Evolutionary conservation across 1,284 basidiomycete species (phyloP).

Genomic region (Volvariella volvacea): DNA sequence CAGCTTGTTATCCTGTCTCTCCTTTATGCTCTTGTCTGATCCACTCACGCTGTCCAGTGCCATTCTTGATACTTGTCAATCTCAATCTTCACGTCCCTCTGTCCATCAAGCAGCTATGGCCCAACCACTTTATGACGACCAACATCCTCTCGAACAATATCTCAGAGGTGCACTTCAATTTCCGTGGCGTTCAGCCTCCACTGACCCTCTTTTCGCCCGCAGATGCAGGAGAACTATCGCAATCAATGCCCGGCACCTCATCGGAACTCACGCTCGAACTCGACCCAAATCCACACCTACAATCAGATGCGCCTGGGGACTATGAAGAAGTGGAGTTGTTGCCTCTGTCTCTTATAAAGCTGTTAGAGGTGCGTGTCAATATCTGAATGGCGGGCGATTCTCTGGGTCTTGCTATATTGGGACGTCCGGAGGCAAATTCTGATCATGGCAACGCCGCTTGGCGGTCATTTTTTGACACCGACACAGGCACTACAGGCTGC

Average conservation of each 20-base stretch:
- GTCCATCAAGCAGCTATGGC: slow-evolving; percentile 44
- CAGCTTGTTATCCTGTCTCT: not conserved
- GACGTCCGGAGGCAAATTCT: not conserved
- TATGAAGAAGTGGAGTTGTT: slow-evolving; percentile 26
- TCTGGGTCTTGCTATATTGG: not conserved
- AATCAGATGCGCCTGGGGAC: slow-evolving; percentile 19
- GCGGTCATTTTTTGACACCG: slow-evolving; percentile 9
- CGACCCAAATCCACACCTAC: slow-evolving; percentile 19
- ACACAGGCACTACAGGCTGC: slow-evolving; percentile 22
- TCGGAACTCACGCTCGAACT: slow-evolving; percentile 27
- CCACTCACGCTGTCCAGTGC: slow-evolving; percentile 14
- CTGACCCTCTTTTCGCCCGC: slow-evolving; percentile 3
- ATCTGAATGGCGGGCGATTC: not conserved
- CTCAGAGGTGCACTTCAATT: slow-evolving; percentile 43
- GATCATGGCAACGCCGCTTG: slow-evolving; percentile 1
- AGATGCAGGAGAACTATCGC: slow-evolving; percentile 53
- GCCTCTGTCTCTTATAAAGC: slow-evolving; percentile 25
- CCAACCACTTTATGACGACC: slow-evolving; percentile 66
- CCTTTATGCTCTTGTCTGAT: slow-evolving; percentile 3
- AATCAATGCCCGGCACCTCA: slow-evolving; percentile 32
- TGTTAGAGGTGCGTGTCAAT: slow-evolving; percentile 27
- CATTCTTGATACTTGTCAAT: slow-evolving; percentile 1
- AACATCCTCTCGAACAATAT: slow-evolving; percentile 68
- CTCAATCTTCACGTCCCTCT: slow-evolving; percentile 1
- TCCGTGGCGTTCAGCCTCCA: slow-evolving; percentile 4